Base-by-base conservation (phyloP, 2,329 filamentous ascomycete species). In the Colletotrichum sansevieriae region DNA sequence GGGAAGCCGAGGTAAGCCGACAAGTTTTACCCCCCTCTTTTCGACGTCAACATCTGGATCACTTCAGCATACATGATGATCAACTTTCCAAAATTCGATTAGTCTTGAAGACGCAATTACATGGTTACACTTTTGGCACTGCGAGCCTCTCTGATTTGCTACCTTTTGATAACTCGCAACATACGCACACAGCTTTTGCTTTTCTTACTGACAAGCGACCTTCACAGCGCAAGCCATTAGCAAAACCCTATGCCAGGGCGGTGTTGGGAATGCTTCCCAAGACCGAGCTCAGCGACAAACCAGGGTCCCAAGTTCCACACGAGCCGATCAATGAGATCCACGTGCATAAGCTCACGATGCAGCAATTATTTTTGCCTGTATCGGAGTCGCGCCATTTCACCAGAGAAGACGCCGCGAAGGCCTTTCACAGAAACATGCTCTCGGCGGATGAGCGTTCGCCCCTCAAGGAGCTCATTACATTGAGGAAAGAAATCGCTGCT, bases 81-180 rank as follows among this genome's bases (percentile, higher is more conserved):
- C 76, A 74, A 77, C 79, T 82, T 93, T 87, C 85, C 82, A 88
- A 87, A 87, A 89, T 90, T 92, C 95, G 95, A 98, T 98, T 97
- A 98, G 95, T 98, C 95, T 97, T 97, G 87, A 98, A 97, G 95
- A 98, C 95, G 90, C 81, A 84, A 29, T 68, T 79, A 90, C 85
- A 90, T 96, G 93, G 93, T 98, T 95, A 95, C 85, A 91, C 87
- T 88, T 84, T 84, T 88, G 88, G 86, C 87, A 88, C 90, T 91
- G 85, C 87, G 86, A 89, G 85, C 88, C 88, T 91, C 88, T 91
- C 91, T 93, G 91, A 93, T 68, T 65, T 71, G 46, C 69, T 69
- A 47, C 64, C 33, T 18, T 29, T 29, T 12, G 8, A n/a, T 52
- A 8, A 4, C 10, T 12, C 9, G 12, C 43, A 51, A 49, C 25